phyloP scores from a whole-genome alignment of 2,329 filamentous ascomycete species.

The Colletotrichum sp. region DNA sequence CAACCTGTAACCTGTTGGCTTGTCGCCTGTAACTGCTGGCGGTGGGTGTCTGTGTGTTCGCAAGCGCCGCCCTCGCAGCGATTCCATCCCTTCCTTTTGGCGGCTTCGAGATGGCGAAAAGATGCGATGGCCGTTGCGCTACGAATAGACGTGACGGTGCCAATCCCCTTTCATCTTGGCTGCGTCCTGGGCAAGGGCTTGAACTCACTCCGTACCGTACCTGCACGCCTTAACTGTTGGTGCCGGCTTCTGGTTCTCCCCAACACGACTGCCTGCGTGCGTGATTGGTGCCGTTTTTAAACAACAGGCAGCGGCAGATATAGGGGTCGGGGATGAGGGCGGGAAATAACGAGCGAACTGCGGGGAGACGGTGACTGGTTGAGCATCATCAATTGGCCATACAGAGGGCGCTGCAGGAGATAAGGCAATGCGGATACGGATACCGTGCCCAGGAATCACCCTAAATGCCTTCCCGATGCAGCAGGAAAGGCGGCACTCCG shows the following conservation, averaged over 20 bases:
- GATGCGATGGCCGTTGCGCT: neutral
- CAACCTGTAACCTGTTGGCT: neutral
- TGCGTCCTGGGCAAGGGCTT: neutral
- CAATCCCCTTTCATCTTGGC: slow-evolving; percentile 11
- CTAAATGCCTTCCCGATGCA: neutral
- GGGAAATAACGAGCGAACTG: neutral
- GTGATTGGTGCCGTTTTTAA: slow-evolving; percentile 7
- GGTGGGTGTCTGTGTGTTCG: neutral
- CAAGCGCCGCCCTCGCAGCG: neutral
- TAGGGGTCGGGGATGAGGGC: neutral
- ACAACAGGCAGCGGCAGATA: slow-evolving; percentile 13
- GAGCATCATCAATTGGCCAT: neutral
- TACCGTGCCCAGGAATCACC: neutral
- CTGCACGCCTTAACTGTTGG: neutral
- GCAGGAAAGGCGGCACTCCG: neutral
- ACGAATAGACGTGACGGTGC: neutral
- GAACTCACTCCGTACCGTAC: neutral
- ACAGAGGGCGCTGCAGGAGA: neutral
- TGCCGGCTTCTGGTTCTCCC: neutral
- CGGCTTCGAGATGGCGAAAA: neutral
- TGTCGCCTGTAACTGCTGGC: neutral
- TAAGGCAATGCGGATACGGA: neutral
- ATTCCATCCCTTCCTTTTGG: neutral
- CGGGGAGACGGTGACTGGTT: neutral
- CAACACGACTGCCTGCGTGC: neutral